Conservation (phyloP, 352 stramenopile genomes). For the Pythium sp. region DNA sequence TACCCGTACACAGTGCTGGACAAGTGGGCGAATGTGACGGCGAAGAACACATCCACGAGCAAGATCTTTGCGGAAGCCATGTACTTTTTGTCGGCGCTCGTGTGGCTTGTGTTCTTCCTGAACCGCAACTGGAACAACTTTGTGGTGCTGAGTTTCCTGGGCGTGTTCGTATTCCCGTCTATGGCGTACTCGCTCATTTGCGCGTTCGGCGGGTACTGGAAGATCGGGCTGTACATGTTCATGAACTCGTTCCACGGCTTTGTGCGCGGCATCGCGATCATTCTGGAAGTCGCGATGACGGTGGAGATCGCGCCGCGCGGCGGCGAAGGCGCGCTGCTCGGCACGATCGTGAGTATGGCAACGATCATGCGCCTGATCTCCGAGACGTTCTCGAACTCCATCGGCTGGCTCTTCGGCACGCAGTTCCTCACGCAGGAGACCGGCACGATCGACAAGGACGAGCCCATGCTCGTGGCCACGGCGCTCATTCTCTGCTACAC, state of each 20-base stretch:
- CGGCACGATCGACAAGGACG: slow-evolving; percentile 21
- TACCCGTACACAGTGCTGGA: slow-evolving; percentile 37
- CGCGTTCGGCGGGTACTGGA: slow-evolving; percentile 25
- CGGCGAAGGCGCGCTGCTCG: slow-evolving; percentile 38
- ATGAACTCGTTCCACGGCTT: slow-evolving; percentile 37
- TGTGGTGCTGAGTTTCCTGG: slow-evolving; percentile 22
- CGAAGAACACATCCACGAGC: slow-evolving; percentile 25
- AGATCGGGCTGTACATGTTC: slow-evolving; percentile 31
- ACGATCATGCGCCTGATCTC: slow-evolving; percentile 36
- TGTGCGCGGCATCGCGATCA: slow-evolving; percentile 27
- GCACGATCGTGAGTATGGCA: slow-evolving; percentile 39
- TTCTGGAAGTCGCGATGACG: slow-evolving; percentile 35
- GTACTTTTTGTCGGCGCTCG: slow-evolving; percentile 24
- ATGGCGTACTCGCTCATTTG: slow-evolving; percentile 27
- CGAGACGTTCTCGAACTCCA: slow-evolving; percentile 22
- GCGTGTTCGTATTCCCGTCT: slow-evolving; percentile 25
- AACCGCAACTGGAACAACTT: slow-evolving; percentile 41
- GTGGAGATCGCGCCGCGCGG: slow-evolving; percentile 44
- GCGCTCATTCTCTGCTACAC: slow-evolving; percentile 26
- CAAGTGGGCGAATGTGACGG: slow-evolving; percentile 38
- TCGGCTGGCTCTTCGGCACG: slow-evolving; percentile 20
- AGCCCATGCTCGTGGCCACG: slow-evolving; percentile 28
- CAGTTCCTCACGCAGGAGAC: slow-evolving; percentile 17
- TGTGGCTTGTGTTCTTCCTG: slow-evolving; percentile 30
- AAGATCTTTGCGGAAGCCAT: slow-evolving; percentile 32